Evolutionary conservation across 805 yeast genomes (phyloP).

Genomic region (Monosporozyma servazzii): DNA sequence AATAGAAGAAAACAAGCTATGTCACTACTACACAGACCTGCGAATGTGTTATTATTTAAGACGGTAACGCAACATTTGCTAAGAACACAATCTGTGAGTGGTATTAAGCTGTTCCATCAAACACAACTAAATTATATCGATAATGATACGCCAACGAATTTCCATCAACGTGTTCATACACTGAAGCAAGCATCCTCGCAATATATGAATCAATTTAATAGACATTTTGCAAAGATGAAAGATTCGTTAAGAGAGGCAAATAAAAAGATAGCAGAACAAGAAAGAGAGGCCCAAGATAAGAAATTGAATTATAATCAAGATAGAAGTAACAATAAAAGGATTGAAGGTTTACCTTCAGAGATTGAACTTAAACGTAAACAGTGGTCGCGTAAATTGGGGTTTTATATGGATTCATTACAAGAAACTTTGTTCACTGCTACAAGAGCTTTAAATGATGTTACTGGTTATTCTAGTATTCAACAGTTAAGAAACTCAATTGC

Average conservation of each 20-base stretch:
- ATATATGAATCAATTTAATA: constrained; percentile 7
- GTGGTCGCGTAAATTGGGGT: constrained; percentile 38
- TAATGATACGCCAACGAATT: background rate
- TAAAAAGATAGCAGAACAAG: constrained; percentile 30
- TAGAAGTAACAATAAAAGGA: constrained; percentile 23
- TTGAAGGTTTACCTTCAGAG: constrained; percentile 38
- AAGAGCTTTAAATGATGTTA: constrained; percentile 72
- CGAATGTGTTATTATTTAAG: background rate
- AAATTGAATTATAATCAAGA: constrained; percentile 31
- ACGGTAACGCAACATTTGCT: background rate
- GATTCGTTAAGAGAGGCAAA: constrained; percentile 32
- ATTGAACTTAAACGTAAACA: constrained; percentile 31
- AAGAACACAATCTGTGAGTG: background rate
- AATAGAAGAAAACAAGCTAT: background rate
- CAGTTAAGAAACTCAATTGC: constrained; percentile 55
- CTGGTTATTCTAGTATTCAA: constrained; percentile 83
- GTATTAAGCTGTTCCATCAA: background rate
- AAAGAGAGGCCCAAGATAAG: constrained; percentile 28
- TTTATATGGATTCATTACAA: constrained; percentile 47
- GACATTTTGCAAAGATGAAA: constrained; percentile 25
- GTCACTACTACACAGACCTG: background rate
- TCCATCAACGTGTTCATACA: background rate
- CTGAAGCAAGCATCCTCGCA: constrained; percentile 9
- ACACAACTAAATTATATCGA: background rate
- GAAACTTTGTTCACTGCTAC: constrained; percentile 52